These are phyloP conservation scores for Cordia subcordata DNA, from an alignment of 257 asterid genomes.

Conservation along the genomic window DNA sequence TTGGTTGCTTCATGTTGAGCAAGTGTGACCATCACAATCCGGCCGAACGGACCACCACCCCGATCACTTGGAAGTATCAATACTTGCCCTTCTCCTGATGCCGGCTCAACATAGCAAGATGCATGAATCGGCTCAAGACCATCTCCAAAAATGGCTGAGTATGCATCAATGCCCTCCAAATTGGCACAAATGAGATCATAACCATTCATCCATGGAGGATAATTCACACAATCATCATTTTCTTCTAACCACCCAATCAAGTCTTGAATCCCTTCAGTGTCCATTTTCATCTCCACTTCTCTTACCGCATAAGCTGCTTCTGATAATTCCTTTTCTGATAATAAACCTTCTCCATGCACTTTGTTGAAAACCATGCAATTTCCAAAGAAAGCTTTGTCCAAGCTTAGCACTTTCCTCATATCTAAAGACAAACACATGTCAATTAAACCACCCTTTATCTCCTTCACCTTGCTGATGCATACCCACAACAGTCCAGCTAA, in stretches of 20 bases:
- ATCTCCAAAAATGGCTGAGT: constrained; percentile 37
- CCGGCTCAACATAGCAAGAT: constrained; percentile 39
- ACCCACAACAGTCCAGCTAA: constrained; percentile 46
- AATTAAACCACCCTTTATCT: constrained; percentile 9
- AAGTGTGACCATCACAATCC: constrained; percentile 50
- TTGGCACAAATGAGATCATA: constrained; percentile 30
- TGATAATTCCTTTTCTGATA: constrained; percentile 15
- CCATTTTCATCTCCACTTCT: constrained; percentile 22
- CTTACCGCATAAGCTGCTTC: constrained; percentile 36
- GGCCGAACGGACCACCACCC: constrained; percentile 17
- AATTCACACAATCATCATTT: constrained; percentile 9
- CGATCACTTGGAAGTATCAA: constrained; percentile 17
- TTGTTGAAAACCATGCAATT: constrained; percentile 43
- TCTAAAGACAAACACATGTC: constrained; percentile 41
- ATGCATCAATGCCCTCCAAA: constrained; percentile 34
- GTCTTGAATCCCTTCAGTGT: constrained; percentile 28
- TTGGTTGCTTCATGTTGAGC: constrained; percentile 38
- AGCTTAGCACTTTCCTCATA: constrained; percentile 27
- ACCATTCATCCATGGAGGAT: constrained; percentile 29
- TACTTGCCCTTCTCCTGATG: constrained; percentile 24
- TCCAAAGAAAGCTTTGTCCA: constrained; percentile 43
- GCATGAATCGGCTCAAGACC: constrained; percentile 23
- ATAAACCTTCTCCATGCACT: constrained; percentile 30
- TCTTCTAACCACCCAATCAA: constrained; percentile 48
- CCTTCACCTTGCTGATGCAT: constrained; percentile 38